Base-by-base conservation (phyloP, 2,329 filamentous ascomycete genomes). In the Phialophora macrospora region DNA sequence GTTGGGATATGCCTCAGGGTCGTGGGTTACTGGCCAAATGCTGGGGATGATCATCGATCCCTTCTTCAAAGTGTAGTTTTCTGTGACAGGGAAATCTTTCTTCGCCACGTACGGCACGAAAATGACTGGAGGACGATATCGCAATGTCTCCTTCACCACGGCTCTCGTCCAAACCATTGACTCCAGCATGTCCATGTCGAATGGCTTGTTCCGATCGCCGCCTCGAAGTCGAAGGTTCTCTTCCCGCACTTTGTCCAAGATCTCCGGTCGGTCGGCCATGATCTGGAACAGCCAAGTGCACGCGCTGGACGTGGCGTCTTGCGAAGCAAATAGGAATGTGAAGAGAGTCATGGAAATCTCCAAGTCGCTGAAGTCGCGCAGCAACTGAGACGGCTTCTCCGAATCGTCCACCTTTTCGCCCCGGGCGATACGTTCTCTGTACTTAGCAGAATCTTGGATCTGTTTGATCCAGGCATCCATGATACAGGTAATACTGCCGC, bases 81-180 rank as follows among this genome's bases (percentile, higher is more conserved):
- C 87, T 28, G 90, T 92, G 73, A 99, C 90, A 58, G 93, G 93
- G 85, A 98, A 99, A 63, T 91, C 82, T 84, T 96, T 97, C 89
- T 98, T 98, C 71, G 89, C 92, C 68, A 93, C 78, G 79, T 98
- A 98, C 38, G 95, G 95, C 58, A 97, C 92, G 92, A 99, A 97
- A 79, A 97, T 86, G 74, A 99, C 95, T 63, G 95, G 95, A 70
- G 95, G 95, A 63, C 94, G 91, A 84, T 96, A 98, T 75, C 95
- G 91, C 70, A 97, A 87, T 65, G 92, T 89, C 82, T 97, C 93
- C 73, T 91, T 92, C 71, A 98, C 91, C 51, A 97, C 92, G 48
- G 93, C 94, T 65, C 92, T 90, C 51, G 95, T 98, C 79, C 96
- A 97, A 14, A 87, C 86, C 84, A 97, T 87, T 60, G 90, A 88